These are phyloP conservation scores for Linum tenue DNA, from an alignment of 345 rosid genomes.

Conservation along the genomic window DNA sequence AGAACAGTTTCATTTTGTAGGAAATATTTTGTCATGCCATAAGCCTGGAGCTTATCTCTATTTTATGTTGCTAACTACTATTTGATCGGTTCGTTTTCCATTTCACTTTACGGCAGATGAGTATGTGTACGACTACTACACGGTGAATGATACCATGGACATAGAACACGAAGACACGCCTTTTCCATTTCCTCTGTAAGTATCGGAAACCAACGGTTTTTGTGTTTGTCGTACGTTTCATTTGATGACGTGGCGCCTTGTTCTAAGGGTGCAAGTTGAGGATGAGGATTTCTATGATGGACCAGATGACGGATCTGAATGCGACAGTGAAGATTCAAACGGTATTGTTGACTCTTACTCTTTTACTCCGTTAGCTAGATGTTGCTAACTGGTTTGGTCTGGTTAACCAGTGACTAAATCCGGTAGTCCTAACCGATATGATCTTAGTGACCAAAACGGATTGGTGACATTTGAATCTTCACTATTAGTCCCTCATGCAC, in stretches of 20 bases:
- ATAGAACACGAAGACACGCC: slow-evolving; percentile 23
- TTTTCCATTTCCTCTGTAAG: slow-evolving; percentile 60
- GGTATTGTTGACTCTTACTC: slow-evolving; percentile 32
- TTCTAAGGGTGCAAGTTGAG: slow-evolving; percentile 63
- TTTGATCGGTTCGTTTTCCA: slow-evolving; percentile 2
- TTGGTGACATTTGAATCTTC: too few relatives aligned
- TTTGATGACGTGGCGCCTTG: slow-evolving; percentile 7
- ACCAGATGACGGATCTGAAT: slow-evolving; percentile 55
- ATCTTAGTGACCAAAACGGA: too few relatives aligned
- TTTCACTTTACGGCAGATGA: slow-evolving; percentile 26
- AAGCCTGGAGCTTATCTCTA: neutral
- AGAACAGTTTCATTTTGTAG: neutral
- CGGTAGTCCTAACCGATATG: too few relatives aligned
- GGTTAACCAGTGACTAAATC: too few relatives aligned
- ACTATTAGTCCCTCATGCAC: too few relatives aligned
- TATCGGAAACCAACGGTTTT: neutral
- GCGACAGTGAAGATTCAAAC: slow-evolving; percentile 79
- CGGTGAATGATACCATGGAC: slow-evolving; percentile 40
- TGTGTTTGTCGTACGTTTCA: neutral
- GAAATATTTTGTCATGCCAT: neutral
- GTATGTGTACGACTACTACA: slow-evolving; percentile 69
- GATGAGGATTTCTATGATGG: slow-evolving; percentile 72
- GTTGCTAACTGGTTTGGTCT: too few relatives aligned
- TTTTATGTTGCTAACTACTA: neutral
- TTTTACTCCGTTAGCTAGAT: neutral